Conservation (phyloP, 768 basidiomycete genomes). For the Lentinula boryana region DNA sequence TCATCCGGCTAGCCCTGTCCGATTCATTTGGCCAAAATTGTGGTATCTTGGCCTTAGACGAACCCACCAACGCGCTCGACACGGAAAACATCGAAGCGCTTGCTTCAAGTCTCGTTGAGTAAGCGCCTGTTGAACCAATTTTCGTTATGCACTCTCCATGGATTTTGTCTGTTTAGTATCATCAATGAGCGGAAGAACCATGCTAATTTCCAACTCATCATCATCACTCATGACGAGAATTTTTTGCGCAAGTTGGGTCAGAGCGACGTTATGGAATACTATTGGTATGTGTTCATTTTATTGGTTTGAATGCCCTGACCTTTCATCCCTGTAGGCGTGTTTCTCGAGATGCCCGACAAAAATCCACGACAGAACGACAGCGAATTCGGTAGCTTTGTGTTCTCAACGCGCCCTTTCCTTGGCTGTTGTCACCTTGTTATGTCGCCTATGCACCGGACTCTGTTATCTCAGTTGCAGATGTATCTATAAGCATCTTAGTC, state of each 20-base stretch:
- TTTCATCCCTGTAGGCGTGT: conserved; percentile 59
- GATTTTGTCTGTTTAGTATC: conserved; percentile 48
- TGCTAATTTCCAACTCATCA: conserved; percentile 92
- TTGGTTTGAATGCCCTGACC: not conserved
- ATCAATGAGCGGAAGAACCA: conserved; percentile 89
- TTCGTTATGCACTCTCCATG: not conserved
- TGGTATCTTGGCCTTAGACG: conserved; percentile 94
- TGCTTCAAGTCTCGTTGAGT: conserved; percentile 90
- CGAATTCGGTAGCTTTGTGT: conserved; percentile 11
- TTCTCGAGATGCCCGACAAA: conserved; percentile 47
- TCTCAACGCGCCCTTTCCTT: not conserved
- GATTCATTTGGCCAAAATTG: conserved; percentile 98
- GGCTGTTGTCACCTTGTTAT: not conserved
- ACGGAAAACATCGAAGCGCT: conserved; percentile 94
- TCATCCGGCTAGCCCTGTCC: conserved; percentile 93
- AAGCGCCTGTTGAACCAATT: conserved; percentile 21
- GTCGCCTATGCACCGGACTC: not conserved
- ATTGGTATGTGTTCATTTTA: conserved; percentile 56
- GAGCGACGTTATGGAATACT: conserved; percentile 89
- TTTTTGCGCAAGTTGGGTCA: conserved; percentile 90
- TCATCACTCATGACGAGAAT: conserved; percentile 96
- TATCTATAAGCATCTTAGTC: not conserved
- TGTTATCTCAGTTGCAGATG: not conserved
- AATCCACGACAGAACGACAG: conserved; percentile 30
- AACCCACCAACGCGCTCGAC: conserved; percentile 97